Conservation (phyloP, 2,329 filamentous ascomycete genomes). For the Helotiales sp. region DNA sequence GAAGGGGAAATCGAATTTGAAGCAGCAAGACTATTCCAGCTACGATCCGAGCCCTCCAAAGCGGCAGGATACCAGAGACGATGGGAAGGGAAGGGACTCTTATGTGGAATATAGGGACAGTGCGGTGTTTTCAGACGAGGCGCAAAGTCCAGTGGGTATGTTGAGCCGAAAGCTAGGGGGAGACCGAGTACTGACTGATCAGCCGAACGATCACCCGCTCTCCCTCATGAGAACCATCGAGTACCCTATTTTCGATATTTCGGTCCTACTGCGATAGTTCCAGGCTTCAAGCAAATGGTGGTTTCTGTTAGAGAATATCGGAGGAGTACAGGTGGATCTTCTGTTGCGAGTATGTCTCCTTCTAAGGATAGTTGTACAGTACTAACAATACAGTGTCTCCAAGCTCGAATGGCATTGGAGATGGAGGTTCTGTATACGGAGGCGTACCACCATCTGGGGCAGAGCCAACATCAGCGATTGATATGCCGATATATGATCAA, state of each 20-base stretch:
- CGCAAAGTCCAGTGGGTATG: conserved; percentile 43
- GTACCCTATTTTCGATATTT: conserved; percentile 93
- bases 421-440: conserved; percentile 28
- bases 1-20: conserved; percentile 12
- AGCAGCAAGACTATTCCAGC: conserved; percentile 22
- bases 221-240: conserved; percentile 62
- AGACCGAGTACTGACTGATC: neutral
- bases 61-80: conserved; percentile 12
- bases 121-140: conserved; percentile 35
- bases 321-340: conserved; percentile 53
- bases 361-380: neutral
- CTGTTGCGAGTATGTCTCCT: conserved; percentile 30
- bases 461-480: conserved; percentile 33
- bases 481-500: conserved; percentile 76
- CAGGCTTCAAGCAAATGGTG: conserved; percentile 93
- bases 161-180: neutral
- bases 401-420: conserved; percentile 33
- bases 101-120: conserved; percentile 33
- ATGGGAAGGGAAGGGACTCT: neutral
- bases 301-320: conserved; percentile 72
- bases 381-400: conserved; percentile 36
- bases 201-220: conserved; percentile 41
- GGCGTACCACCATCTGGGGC: conserved; percentile 33
- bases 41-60: neutral
- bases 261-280: conserved; percentile 87